Conservation (phyloP, 805 yeast genomes). For the Yarrowia sp. region DNA sequence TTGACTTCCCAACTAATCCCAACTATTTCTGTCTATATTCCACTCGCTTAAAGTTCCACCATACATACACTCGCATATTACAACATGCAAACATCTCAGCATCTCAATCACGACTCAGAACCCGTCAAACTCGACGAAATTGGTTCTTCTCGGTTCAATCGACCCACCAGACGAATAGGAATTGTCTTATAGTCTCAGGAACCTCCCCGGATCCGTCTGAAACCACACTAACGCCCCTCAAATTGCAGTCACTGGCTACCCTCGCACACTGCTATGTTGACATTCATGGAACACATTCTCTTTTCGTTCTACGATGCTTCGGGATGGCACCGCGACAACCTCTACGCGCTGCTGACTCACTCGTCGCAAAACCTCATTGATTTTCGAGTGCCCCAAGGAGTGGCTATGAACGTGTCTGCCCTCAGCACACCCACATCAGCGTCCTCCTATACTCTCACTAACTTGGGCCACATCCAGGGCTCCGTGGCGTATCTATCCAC, state of each 20-base stretch:
- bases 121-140: too few relatives aligned
- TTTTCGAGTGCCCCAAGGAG: constrained; percentile 67
- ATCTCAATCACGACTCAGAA: too few relatives aligned
- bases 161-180: too few relatives aligned
- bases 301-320: constrained; percentile 66
- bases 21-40: too few relatives aligned
- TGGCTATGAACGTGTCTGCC: constrained; percentile 63
- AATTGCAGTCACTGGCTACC: too few relatives aligned
- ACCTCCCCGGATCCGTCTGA: too few relatives aligned
- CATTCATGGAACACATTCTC: constrained; percentile 83
- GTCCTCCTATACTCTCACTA: constrained; percentile 67
- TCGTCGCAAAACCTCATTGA: constrained; percentile 67
- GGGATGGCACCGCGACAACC: constrained; percentile 75
- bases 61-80: not conserved
- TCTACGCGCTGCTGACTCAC: constrained; percentile 71
- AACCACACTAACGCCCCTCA: too few relatives aligned
- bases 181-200: too few relatives aligned
- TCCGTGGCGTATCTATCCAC: constrained; percentile 79
- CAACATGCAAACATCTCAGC: not conserved
- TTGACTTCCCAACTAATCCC: too few relatives aligned
- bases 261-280: constrained; percentile 61
- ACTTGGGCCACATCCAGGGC: constrained; percentile 65
- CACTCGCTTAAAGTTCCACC: not conserved
- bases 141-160: not conserved
- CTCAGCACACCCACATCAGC: constrained; percentile 67